These are phyloP conservation scores for Entomortierella lignicola DNA, from an alignment of 192 early-diverging fungal genomes.

Conservation along the genomic window DNA sequence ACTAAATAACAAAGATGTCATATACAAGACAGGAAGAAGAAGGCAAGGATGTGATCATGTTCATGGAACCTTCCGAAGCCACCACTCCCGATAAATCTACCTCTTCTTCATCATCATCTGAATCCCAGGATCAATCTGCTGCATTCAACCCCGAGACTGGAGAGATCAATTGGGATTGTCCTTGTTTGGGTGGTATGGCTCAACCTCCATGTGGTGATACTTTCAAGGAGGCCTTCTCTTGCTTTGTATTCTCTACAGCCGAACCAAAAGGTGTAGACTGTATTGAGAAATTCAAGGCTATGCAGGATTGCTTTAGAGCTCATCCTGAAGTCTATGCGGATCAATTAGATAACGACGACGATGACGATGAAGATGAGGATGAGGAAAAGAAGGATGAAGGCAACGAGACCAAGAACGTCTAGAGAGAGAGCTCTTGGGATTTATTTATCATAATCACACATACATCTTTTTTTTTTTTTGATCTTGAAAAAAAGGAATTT, in stretches of 20 bases:
- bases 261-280: conserved; percentile 99
- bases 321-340: conserved; percentile 91
- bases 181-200: conserved; percentile 95
- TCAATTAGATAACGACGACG: conserved; percentile 62
- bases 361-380: conserved; percentile 57
- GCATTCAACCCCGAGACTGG: conserved; percentile 84
- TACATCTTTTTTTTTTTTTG: too few species aligned
- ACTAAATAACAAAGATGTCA: conserved; percentile 23
- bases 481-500: too few species aligned
- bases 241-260: conserved; percentile 93
- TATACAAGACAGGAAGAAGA: conserved; percentile 49
- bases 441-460: too few species aligned
- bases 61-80: conserved; percentile 46
- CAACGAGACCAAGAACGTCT: conserved; percentile 18
- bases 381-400: conserved; percentile 19
- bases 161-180: conserved; percentile 98
- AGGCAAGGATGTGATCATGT: conserved; percentile 56
- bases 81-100: conserved; percentile 21
- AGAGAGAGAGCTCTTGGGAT: not conserved
- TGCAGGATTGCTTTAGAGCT: conserved; percentile 93
- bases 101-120: conserved; percentile 25
- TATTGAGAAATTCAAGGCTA: conserved; percentile 89
- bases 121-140: conserved; percentile 58
- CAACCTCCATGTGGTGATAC: conserved; percentile 95
- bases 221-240: conserved; percentile 97